phyloP scores from a whole-genome alignment of 177 flowering plant genomes.

The Tripterygium wilfordii region DNA sequence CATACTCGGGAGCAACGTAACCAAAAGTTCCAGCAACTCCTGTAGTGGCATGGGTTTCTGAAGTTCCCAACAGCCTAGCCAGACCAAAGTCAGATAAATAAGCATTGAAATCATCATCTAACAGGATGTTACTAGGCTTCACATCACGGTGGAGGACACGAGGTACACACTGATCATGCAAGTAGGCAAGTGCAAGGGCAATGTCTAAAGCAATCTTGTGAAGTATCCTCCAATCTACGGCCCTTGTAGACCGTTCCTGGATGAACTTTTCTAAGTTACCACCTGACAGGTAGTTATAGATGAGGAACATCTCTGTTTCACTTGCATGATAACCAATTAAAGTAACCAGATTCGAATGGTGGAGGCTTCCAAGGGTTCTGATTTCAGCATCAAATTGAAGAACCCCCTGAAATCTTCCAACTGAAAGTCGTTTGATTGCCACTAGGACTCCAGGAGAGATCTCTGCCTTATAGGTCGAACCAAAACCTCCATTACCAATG shows the following conservation, averaged over 20 bases:
- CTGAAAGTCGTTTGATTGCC: slow-evolving; percentile 18
- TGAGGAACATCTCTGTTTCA: too few relatives aligned
- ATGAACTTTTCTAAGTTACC: too few relatives aligned
- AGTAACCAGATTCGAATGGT: slow-evolving; percentile 14
- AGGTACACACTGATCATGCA: slow-evolving; percentile 14
- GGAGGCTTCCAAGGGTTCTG: slow-evolving; percentile 13
- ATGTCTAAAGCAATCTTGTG: slow-evolving; percentile 19
- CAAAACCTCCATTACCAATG: slow-evolving; percentile 21
- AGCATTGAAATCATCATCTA: too few relatives aligned
- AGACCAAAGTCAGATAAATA: too few relatives aligned
- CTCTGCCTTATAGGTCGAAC: slow-evolving; percentile 17
- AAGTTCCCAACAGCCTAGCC: slow-evolving; percentile 17
- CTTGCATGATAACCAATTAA: slow-evolving; percentile 18
- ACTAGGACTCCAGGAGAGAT: too few relatives aligned
- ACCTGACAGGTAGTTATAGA: too few relatives aligned
- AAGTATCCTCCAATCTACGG: slow-evolving; percentile 14
- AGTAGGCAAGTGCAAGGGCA: slow-evolving; percentile 14
- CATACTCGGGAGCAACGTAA: slow-evolving; percentile 16
- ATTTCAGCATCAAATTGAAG: slow-evolving; percentile 18
- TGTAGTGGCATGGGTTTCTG: too few relatives aligned
- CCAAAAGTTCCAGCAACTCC: too few relatives aligned
- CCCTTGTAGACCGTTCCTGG: slow-evolving; percentile 10
- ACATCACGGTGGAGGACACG: slow-evolving; percentile 14
- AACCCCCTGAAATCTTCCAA: slow-evolving; percentile 20
- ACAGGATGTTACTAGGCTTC: too few relatives aligned